Evolutionary conservation across 352 stramenopile genomes (phyloP).

Genomic region (Pythium folliculosum): DNA sequence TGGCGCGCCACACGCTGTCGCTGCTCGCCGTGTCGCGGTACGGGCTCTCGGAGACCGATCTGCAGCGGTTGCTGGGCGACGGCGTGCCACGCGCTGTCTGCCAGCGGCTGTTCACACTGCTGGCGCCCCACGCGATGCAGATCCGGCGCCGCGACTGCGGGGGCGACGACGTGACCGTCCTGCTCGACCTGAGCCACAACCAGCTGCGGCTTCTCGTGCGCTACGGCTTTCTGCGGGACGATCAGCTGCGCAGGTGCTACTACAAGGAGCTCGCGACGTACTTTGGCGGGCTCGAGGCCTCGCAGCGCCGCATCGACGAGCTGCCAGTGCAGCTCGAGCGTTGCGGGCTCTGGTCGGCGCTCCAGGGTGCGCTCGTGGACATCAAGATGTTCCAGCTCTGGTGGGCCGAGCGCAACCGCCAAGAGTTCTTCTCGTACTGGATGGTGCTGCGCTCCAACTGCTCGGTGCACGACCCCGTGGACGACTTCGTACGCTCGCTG

Average conservation of each 20-base stretch:
- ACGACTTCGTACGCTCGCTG: constrained; percentile 78
- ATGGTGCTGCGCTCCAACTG: constrained; percentile 62
- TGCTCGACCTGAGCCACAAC: constrained; percentile 82
- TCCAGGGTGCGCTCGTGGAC: constrained; percentile 74
- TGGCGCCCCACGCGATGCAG: constrained; percentile 71
- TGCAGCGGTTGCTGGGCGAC: constrained; percentile 60
- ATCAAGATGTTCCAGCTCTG: constrained; percentile 88
- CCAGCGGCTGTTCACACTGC: constrained; percentile 46
- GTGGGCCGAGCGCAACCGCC: constrained; percentile 78
- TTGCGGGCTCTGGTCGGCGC: constrained; percentile 61
- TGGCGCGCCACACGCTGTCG: constrained; percentile 73
- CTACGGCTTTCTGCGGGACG: constrained; percentile 71
- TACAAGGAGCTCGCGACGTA: constrained; percentile 75
- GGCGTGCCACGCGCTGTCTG: constrained; percentile 41
- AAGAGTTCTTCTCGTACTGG: constrained; percentile 85
- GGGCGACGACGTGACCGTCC: constrained; percentile 34
- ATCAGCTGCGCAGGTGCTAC: constrained; percentile 66
- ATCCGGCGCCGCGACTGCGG: constrained; percentile 63
- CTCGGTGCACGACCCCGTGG: constrained; percentile 71
- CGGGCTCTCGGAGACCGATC: constrained; percentile 64
- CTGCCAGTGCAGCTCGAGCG: constrained; percentile 80
- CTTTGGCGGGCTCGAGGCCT: constrained; percentile 71
- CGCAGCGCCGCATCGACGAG: constrained; percentile 76
- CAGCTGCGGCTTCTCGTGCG: constrained; percentile 65
- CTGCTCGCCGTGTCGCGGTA: constrained; percentile 71